A percentile compares a stretch with the other conserved stretches of the same genome.
Conservation (phyloP, 78 protist genomes). For the Dictyostelium capitatum region DNA sequence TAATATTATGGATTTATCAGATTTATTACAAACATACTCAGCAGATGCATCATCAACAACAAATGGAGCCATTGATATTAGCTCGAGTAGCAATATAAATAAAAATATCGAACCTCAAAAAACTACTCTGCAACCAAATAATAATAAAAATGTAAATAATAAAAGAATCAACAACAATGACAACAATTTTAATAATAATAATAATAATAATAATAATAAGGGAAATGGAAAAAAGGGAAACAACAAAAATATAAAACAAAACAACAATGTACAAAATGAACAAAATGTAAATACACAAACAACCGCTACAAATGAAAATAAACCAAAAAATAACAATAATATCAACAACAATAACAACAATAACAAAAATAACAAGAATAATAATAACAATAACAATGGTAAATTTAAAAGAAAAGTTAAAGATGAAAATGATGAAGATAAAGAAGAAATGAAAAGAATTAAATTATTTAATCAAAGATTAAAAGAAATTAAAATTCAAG, state of each 20-base stretch:
- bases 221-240: neutral
- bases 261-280: neutral
- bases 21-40: constrained; percentile 40
- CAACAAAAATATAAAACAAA: neutral
- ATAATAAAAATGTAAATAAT: neutral
- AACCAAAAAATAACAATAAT: neutral
- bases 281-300: no score
- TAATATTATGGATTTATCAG: constrained; percentile 46
- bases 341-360: constrained; percentile 14
- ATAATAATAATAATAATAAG: constrained; percentile 12
- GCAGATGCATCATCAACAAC: neutral
- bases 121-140: no score
- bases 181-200: constrained; percentile 1
- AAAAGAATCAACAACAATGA: neutral
- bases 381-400: neutral
- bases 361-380: constrained; percentile 11
- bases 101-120: neutral
- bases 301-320: neutral
- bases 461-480: constrained; percentile 67
- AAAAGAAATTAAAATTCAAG: constrained; percentile 55
- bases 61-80: neutral
- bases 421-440: constrained; percentile 45
- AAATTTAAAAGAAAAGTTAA: neutral
- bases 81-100: neutral
- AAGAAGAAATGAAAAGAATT: constrained; percentile 61